Evolutionary conservation across 2,329 filamentous ascomycete genomes (phyloP).

Genomic region (Aspergillus sojae): DNA sequence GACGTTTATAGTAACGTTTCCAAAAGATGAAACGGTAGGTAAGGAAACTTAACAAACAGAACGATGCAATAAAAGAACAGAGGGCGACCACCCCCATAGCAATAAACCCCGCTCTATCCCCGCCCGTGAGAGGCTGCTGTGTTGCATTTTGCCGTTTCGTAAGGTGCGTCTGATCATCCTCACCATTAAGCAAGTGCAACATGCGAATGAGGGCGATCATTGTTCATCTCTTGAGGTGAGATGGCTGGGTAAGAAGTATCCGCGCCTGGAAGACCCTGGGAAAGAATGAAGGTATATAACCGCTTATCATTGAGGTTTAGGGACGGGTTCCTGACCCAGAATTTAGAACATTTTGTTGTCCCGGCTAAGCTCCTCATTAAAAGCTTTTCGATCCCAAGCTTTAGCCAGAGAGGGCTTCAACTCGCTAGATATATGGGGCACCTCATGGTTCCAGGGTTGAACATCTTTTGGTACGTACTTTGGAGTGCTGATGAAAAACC

Average conservation of each 20-base stretch:
- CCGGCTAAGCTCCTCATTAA: background rate
- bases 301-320: background rate
- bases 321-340: constrained; percentile 3
- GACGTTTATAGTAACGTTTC: constrained; percentile 50
- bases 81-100: constrained; percentile 50
- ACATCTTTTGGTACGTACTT: background rate
- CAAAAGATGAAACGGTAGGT: constrained; percentile 54
- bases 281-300: background rate
- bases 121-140: constrained; percentile 20
- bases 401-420: background rate
- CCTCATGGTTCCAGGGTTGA: background rate
- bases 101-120: constrained; percentile 47
- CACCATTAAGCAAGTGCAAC: constrained; percentile 4
- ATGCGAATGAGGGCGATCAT: constrained; percentile 8
- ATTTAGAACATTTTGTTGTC: background rate
- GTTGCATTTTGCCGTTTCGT: background rate
- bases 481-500: background rate
- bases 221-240: constrained; percentile 1
- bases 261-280: background rate
- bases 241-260: background rate
- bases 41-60: constrained; percentile 46
- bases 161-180: constrained; percentile 2
- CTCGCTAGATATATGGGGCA: constrained; percentile 8
- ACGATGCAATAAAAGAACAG: constrained; percentile 37
- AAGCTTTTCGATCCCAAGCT: constrained; percentile 3